Evolutionary conservation across 306 rosid species (phyloP).

Genomic region (Mimosa pudica): DNA sequence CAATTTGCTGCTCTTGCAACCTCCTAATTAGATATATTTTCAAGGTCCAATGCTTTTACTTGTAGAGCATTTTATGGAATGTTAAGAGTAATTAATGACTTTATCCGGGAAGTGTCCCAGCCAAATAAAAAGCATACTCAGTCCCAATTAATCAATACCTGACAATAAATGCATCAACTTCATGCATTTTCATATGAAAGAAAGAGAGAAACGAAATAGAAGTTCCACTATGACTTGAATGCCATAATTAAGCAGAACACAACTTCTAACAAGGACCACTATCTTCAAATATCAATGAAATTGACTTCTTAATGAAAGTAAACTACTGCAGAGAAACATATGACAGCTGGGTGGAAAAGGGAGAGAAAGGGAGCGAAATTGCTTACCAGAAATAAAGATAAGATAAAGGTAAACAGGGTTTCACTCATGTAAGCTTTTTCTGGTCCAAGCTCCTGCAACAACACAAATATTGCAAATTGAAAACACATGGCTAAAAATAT

Average conservation of each 20-base stretch:
- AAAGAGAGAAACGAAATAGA: constrained; percentile 4
- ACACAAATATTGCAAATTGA: constrained; percentile 30
- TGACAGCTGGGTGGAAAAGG: constrained; percentile 18
- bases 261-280: not conserved
- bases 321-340: constrained; percentile 12
- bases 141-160: not conserved
- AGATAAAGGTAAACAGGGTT: constrained; percentile 56
- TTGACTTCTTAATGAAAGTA: not conserved
- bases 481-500: constrained; percentile 1
- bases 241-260: constrained; percentile 14
- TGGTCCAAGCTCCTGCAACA: constrained; percentile 73
- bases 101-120: not conserved
- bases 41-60: not conserved
- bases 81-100: not conserved
- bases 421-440: constrained; percentile 78
- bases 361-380: constrained; percentile 5
- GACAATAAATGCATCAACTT: constrained; percentile 15
- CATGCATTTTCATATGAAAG: constrained; percentile 2
- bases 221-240: constrained; percentile 11
- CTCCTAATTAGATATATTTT: not conserved
- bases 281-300: constrained; percentile 6
- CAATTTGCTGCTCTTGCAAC: no score
- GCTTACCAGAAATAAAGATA: constrained; percentile 73
- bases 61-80: not conserved
- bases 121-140: not conserved